Conservation (phyloP, 768 basidiomycete genomes). For the Auricularia cornea region DNA sequence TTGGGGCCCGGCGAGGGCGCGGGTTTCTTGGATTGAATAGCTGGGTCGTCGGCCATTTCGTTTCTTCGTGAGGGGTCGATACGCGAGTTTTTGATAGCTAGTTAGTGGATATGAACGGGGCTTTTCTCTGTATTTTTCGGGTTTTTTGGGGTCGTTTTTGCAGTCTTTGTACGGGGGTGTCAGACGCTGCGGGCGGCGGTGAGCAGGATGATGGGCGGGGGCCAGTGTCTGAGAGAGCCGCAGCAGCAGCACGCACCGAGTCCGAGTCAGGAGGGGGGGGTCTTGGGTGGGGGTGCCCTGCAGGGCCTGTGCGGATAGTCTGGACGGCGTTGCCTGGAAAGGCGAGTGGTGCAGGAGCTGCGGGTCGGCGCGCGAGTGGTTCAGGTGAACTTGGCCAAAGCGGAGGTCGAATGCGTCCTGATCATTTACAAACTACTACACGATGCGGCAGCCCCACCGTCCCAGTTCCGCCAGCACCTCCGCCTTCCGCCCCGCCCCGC, state of each 20-base stretch:
- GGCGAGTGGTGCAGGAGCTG: not conserved
- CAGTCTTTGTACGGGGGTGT: not conserved
- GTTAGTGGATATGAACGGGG: too few species aligned
- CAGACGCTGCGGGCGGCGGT: not conserved
- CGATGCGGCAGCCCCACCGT: not conserved
- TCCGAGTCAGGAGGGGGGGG: not conserved
- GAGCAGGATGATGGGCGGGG: not conserved
- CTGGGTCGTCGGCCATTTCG: not conserved
- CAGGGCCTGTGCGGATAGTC: constrained; percentile 69
- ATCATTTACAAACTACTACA: not conserved
- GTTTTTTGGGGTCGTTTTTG: not conserved
- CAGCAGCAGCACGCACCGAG: not conserved
- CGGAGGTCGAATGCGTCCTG: not conserved
- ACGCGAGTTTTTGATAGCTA: not conserved
- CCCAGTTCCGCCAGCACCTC: not conserved
- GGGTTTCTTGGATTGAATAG: not conserved
- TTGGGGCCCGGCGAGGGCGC: not conserved
- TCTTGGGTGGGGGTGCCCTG: constrained; percentile 51
- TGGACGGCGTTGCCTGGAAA: constrained; percentile 46
- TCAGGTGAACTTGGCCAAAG: not conserved
- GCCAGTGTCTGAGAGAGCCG: not conserved
- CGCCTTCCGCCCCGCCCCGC: constrained; percentile 1
- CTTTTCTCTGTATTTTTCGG: too few species aligned
- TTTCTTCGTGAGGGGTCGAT: not conserved
- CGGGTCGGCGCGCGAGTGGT: not conserved